A percentile compares a stretch with the other conserved stretches of the same genome.
Evolutionary conservation across 768 basidiomycete species (phyloP).

Genomic region (Leccinum boreale): DNA sequence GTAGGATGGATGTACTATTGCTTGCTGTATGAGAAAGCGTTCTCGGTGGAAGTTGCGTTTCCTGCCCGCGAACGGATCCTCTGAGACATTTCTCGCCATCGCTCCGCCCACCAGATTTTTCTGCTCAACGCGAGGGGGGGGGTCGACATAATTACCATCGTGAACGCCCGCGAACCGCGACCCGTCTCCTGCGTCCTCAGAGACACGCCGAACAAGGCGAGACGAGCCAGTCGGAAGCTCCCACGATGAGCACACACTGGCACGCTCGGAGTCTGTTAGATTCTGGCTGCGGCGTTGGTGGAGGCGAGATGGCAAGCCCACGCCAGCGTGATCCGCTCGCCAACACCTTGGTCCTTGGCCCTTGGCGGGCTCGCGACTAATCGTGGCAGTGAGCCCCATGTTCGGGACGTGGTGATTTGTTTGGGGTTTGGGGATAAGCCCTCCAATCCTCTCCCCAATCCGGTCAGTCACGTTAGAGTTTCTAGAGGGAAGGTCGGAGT

Average conservation of each 20-base stretch:
- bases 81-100: not conserved
- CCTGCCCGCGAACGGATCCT: not conserved
- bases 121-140: not conserved
- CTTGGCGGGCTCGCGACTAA: not conserved
- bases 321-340: not conserved
- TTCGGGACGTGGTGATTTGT: not conserved
- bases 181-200: too few relatives aligned
- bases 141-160: not conserved
- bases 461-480: not conserved
- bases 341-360: not conserved
- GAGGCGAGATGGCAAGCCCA: not conserved
- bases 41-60: not conserved
- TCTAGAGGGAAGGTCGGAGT: not conserved
- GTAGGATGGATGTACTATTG: not conserved
- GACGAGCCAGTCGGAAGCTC: not conserved
- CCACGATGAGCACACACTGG: not conserved
- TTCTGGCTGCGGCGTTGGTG: not conserved
- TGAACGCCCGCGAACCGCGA: not conserved
- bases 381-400: not conserved
- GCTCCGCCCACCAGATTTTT: not conserved
- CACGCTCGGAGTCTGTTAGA: not conserved
- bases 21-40: not conserved
- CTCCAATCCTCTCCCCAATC: not conserved
- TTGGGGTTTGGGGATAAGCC: not conserved
- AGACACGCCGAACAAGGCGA: too few relatives aligned